These are phyloP conservation scores for Babesia ovata DNA, from an alignment of 169 alveolate genomes.

Conservation along the genomic window DNA sequence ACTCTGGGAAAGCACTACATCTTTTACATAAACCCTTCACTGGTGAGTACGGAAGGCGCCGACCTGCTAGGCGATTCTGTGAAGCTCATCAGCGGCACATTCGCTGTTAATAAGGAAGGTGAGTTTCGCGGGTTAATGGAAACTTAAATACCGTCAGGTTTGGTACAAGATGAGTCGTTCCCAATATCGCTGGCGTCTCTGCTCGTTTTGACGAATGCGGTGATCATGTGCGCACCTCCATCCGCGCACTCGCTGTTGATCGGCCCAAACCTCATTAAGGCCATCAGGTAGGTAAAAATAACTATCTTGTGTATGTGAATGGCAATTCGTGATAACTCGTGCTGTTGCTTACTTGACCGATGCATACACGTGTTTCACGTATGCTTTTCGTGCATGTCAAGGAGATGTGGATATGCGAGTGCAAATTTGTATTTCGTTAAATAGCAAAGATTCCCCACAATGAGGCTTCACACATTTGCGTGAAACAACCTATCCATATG, in stretches of 20 bases:
- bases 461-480: too few relatives aligned
- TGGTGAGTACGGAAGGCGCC: slow-evolving; percentile 29
- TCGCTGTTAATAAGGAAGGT: slow-evolving; percentile 22
- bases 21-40: slow-evolving; percentile 62
- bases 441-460: too few relatives aligned
- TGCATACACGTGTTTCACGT: too few relatives aligned
- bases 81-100: slow-evolving; percentile 40
- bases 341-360: too few relatives aligned
- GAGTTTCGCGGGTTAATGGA: neutral
- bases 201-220: slow-evolving; percentile 44
- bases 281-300: slow-evolving; percentile 22
- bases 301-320: too few relatives aligned
- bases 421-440: too few relatives aligned
- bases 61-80: slow-evolving; percentile 38
- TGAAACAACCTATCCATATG: neutral
- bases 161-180: slow-evolving; percentile 52
- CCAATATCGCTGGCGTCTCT: slow-evolving; percentile 54
- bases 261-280: slow-evolving; percentile 66
- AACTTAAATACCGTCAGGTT: neutral
- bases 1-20: slow-evolving; percentile 59
- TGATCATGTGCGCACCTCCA: slow-evolving; percentile 50
- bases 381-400: too few relatives aligned
- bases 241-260: slow-evolving; percentile 57
- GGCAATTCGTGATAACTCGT: too few relatives aligned
- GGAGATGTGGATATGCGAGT: too few relatives aligned